Conservation (phyloP, 2,329 filamentous ascomycete species). For the Diaporthe helianthi region DNA sequence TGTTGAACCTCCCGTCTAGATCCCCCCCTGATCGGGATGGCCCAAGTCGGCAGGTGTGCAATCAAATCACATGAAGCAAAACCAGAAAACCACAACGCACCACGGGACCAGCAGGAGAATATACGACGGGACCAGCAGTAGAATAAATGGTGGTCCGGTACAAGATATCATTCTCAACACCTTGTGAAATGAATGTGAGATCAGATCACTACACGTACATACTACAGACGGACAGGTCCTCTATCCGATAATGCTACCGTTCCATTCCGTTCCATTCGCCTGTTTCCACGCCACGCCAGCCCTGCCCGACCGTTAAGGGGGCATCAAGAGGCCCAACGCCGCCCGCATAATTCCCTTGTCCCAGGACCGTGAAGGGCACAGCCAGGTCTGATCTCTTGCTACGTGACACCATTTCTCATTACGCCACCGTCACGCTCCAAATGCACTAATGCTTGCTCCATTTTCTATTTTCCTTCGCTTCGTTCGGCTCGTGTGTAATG, state of each 20-base stretch:
- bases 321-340: neutral
- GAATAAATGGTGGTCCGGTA: no score
- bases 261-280: neutral
- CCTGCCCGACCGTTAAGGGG: neutral
- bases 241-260: neutral
- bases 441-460: neutral
- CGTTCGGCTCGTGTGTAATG: neutral
- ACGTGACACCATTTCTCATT: neutral
- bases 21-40: no score
- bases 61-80: no score
- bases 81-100: no score
- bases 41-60: no score
- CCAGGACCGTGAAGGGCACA: neutral
- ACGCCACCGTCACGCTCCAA: neutral
- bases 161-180: slow-evolving; percentile 2
- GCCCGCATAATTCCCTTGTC: neutral
- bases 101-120: no score
- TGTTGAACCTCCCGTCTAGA: no score
- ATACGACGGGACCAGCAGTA: no score
- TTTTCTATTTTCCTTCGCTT: neutral
- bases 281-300: neutral
- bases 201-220: slow-evolving; percentile 20
- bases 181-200: slow-evolving; percentile 7
- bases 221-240: no score
- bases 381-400: no score